A percentile compares a stretch with the other conserved stretches of the same genome.
These are phyloP conservation scores for Sextonia rubra DNA, from an alignment of 164 flowering plant species.

Conservation along the genomic window DNA sequence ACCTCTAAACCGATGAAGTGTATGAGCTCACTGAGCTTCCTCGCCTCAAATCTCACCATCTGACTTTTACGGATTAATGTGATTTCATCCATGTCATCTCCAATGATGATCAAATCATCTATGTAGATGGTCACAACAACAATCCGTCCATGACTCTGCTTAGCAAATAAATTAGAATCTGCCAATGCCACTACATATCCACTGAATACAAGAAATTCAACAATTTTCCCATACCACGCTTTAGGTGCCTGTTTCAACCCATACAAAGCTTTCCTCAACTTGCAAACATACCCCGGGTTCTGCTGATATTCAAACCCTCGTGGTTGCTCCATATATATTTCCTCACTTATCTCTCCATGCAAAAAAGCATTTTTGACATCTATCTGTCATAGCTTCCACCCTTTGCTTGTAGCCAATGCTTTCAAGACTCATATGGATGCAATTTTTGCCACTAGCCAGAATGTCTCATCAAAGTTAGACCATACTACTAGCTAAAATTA, in stretches of 20 bases:
- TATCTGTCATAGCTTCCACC: too few species aligned
- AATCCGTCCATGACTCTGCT: not conserved
- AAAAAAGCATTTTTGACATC: not conserved
- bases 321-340: constrained; percentile 3
- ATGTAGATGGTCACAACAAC: not conserved
- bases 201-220: not conserved
- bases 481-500: too few species aligned
- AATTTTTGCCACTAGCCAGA: too few species aligned
- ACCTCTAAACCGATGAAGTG: constrained; percentile 1
- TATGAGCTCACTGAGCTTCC: not conserved
- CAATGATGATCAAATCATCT: constrained; percentile 2
- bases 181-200: not conserved
- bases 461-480: too few species aligned
- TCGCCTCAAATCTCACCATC: constrained; percentile 2
- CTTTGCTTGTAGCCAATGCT: too few species aligned
- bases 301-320: not conserved
- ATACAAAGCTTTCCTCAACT: not conserved
- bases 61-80: not conserved
- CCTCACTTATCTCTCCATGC: not conserved
- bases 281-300: not conserved
- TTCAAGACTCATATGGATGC: too few species aligned
- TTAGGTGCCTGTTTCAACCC: constrained; percentile 5
- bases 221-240: not conserved
- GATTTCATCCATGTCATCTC: not conserved
- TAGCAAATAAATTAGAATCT: not conserved